These are phyloP conservation scores for Exophiala sp. DNA, from an alignment of 2,329 filamentous ascomycete species.

Conservation along the genomic window DNA sequence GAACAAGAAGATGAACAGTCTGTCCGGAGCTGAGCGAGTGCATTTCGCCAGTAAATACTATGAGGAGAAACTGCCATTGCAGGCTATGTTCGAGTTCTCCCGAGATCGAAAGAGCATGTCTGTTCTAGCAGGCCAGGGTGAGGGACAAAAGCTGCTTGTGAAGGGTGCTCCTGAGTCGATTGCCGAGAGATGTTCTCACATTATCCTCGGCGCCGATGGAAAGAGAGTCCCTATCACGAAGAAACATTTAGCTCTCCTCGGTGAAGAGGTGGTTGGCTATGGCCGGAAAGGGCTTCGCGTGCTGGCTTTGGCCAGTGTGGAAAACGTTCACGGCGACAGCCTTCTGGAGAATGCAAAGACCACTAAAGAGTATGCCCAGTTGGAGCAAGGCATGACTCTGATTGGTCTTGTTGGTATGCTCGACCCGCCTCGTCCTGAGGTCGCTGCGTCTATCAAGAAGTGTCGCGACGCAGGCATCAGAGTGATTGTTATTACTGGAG, in stretches of 20 bases:
- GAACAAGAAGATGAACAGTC: constrained; percentile 48
- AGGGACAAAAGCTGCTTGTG: constrained; percentile 74
- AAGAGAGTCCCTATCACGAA: constrained; percentile 67
- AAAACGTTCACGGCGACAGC: constrained; percentile 65
- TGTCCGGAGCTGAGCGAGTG: constrained; percentile 55
- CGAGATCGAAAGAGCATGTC: constrained; percentile 99
- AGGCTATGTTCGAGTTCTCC: constrained; percentile 94
- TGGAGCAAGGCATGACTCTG: constrained; percentile 92
- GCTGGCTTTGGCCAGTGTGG: constrained; percentile 82
- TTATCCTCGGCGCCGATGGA: constrained; percentile 69
- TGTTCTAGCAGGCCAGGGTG: constrained; percentile 69
- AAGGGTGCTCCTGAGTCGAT: constrained; percentile 96
- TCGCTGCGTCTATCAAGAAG: constrained; percentile 74
- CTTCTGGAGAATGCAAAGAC: constrained; percentile 70
- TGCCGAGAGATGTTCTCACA: constrained; percentile 82
- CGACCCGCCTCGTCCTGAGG: constrained; percentile 90
- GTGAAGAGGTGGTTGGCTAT: constrained; percentile 78
- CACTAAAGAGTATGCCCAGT: constrained; percentile 71
- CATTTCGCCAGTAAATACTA: constrained; percentile 82
- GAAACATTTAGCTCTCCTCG: constrained; percentile 63
- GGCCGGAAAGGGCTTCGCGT: constrained; percentile 89
- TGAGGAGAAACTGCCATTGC: constrained; percentile 64
- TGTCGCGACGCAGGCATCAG: constrained; percentile 92
- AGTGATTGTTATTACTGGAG: constrained; percentile 95
- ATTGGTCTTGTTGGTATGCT: constrained; percentile 93